Percentiles rank a stretch among this genome's conserved stretches.
These are phyloP conservation scores for Suillus subalutaceus DNA, from an alignment of 768 basidiomycete genomes.

Conservation along the genomic window DNA sequence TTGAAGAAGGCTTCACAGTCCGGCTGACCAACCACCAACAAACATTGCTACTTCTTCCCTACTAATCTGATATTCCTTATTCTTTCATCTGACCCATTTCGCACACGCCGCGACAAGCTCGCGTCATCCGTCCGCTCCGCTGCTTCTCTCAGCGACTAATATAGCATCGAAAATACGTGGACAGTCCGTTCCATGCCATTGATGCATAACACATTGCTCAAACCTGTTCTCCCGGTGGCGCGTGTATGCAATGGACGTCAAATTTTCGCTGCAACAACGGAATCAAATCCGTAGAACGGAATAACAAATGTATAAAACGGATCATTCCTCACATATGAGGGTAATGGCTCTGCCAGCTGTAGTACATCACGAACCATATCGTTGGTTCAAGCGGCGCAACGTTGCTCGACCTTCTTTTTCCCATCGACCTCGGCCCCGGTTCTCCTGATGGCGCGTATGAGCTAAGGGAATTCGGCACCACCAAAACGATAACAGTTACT, in stretches of 20 bases:
- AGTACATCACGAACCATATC: not conserved
- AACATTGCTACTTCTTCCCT: not conserved
- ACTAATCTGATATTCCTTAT: not conserved
- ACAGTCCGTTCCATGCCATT: not conserved
- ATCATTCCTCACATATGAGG: not conserved
- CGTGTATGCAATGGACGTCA: not conserved
- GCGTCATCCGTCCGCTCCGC: not conserved
- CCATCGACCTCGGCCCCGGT: slow-evolving; percentile 5
- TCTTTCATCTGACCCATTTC: not conserved
- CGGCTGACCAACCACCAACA: not conserved
- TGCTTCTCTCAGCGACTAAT: slow-evolving; percentile 4
- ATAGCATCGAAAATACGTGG: slow-evolving; percentile 1
- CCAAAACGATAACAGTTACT: not conserved
- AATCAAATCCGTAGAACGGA: not conserved
- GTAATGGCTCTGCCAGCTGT: slow-evolving; percentile 3
- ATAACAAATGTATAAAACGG: not conserved
- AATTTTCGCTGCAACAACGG: not conserved
- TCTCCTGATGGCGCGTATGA: not conserved
- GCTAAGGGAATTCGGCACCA: not conserved
- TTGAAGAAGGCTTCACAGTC: no score
- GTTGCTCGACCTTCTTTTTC: slow-evolving; percentile 6
- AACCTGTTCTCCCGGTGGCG: not conserved
- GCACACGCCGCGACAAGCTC: not conserved
- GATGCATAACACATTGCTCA: not conserved
- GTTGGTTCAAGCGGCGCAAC: not conserved